Conservation (phyloP, 176 grass and related monocot species). For the Musa troglodytarum region DNA sequence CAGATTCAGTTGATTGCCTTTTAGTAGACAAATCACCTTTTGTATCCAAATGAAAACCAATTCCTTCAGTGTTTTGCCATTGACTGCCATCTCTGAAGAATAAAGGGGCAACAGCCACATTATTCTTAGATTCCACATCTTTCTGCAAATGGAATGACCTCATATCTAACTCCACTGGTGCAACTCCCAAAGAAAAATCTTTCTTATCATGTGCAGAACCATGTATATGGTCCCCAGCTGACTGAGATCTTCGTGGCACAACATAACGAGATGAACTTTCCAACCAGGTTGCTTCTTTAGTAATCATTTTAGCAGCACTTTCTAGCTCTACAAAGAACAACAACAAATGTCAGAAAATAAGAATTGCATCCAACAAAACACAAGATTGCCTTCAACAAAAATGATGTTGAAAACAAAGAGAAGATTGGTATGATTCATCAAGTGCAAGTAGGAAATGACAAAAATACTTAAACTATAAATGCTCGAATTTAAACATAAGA, state of each 20-base stretch:
- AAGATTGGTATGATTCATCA: background rate
- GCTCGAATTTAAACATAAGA: background rate
- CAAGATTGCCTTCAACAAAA: background rate
- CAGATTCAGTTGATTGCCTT: conserved; percentile 32
- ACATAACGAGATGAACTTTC: conserved; percentile 39
- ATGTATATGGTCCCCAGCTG: conserved; percentile 39
- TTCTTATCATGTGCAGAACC: conserved; percentile 19
- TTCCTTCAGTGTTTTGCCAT: conserved; percentile 12
- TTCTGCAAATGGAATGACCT: conserved; percentile 1
- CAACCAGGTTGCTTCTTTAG: conserved; percentile 28
- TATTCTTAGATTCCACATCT: conserved; percentile 11
- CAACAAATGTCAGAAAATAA: background rate
- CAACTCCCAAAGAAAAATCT: conserved; percentile 5
- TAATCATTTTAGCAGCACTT: conserved; percentile 33
- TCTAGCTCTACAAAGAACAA: conserved; percentile 10
- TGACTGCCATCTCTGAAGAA: conserved; percentile 10
- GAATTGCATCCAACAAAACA: background rate
- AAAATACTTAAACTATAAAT: no score
- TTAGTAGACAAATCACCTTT: conserved; percentile 25
- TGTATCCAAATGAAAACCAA: conserved; percentile 5
- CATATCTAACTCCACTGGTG: background rate
- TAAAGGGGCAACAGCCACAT: background rate
- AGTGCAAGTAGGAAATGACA: no score
- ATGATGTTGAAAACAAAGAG: background rate
- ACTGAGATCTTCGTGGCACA: conserved; percentile 59